Evolutionary conservation across 805 yeast species (phyloP).

Genomic region (Candida palmyrensis): DNA sequence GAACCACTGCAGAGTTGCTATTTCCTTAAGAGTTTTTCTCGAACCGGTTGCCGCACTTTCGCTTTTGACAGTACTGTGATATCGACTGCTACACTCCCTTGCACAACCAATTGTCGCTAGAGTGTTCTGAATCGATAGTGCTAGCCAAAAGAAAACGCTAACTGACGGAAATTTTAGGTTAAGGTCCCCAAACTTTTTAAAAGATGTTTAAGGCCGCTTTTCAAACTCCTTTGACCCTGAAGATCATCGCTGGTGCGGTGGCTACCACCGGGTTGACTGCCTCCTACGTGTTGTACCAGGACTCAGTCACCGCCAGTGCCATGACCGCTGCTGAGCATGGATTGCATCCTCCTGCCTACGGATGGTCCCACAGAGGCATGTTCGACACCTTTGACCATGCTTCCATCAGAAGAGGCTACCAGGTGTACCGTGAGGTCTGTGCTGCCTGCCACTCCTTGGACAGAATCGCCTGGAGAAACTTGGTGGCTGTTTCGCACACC

Average conservation of each 20-base stretch:
- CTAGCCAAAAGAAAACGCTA: no score
- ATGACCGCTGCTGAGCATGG: conserved; percentile 99
- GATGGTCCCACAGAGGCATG: conserved; percentile 94
- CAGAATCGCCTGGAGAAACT: conserved; percentile 96
- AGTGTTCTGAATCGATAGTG: no score
- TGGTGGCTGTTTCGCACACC: conserved; percentile 95
- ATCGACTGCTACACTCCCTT: no score
- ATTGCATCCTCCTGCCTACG: conserved; percentile 87
- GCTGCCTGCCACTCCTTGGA: conserved; percentile 98
- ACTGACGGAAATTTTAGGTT: no score
- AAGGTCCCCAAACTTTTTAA: no score
- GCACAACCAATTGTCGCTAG: no score
- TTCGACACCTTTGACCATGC: conserved; percentile 89
- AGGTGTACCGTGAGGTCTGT: conserved; percentile 97
- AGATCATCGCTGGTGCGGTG: conserved; percentile 55
- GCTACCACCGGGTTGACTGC: conserved; percentile 77
- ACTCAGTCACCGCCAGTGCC: conserved; percentile 83
- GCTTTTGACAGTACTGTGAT: no score
- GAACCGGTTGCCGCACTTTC: no score
- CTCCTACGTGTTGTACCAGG: conserved; percentile 76
- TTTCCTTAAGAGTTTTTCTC: no score
- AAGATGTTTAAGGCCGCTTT: conserved; percentile 15
- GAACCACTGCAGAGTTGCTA: no score
- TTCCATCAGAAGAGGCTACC: conserved; percentile 97
- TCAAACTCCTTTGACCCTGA: conserved; percentile 35